Percentiles rank a stretch among this genome's conserved stretches.
phyloP scores from a whole-genome alignment of 352 stramenopile species.

The Blastocystis sp. region DNA sequence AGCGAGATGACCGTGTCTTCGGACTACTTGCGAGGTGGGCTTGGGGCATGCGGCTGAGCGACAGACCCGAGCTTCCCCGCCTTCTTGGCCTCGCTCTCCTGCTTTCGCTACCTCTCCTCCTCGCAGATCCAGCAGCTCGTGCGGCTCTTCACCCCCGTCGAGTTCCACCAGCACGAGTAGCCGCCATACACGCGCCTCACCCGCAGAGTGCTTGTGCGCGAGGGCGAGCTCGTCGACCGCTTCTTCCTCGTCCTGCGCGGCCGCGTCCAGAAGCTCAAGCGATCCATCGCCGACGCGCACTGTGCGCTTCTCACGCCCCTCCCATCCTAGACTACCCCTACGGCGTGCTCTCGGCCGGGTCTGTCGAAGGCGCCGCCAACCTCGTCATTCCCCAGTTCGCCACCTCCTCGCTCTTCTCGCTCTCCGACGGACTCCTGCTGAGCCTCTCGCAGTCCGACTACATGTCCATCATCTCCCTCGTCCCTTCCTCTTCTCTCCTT shows the following conservation, averaged over 20 bases:
- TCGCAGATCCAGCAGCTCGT: slow-evolving; percentile 37
- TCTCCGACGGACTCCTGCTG: slow-evolving; percentile 10
- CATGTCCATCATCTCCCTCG: slow-evolving; percentile 57
- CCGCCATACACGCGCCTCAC: neutral
- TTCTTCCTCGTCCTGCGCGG: slow-evolving; percentile 24
- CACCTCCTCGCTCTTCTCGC: slow-evolving; percentile 45
- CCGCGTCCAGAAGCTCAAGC: slow-evolving; percentile 47
- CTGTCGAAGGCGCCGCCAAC: slow-evolving; percentile 18
- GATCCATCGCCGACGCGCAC: neutral
- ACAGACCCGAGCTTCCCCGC: neutral
- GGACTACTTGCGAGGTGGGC: slow-evolving; percentile 32
- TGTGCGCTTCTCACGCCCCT: neutral
- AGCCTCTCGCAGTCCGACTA: slow-evolving; percentile 38
- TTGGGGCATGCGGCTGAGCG: neutral
- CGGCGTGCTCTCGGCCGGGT: neutral
- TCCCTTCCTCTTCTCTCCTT: neutral
- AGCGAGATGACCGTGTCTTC: neutral
- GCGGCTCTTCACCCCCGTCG: slow-evolving; percentile 8
- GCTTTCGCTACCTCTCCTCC: slow-evolving; percentile 41
- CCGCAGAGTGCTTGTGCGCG: slow-evolving; percentile 24
- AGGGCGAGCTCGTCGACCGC: slow-evolving; percentile 12
- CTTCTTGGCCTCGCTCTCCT: slow-evolving; percentile 22
- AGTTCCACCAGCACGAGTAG: slow-evolving; percentile 31
- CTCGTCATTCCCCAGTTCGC: slow-evolving; percentile 39
- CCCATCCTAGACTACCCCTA: slow-evolving; percentile 53